phyloP scores from a whole-genome alignment of 306 rosid genomes.

The Begonia masoniana region DNA sequence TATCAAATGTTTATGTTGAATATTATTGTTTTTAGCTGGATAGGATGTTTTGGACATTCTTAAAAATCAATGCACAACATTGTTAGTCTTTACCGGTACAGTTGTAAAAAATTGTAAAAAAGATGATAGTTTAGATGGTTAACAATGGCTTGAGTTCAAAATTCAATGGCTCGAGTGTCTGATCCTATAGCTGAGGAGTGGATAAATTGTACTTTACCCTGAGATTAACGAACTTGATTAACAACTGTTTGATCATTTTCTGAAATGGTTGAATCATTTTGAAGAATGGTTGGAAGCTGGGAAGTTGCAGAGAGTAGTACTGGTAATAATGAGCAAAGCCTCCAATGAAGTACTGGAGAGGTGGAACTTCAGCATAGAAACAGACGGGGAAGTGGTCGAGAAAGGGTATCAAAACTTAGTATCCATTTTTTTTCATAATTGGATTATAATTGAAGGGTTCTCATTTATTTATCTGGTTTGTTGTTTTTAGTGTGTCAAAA shows the following conservation, averaged over 20 bases:
- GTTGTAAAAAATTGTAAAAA: too few relatives aligned
- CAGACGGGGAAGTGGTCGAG: slow-evolving; percentile 74
- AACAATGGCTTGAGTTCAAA: too few relatives aligned
- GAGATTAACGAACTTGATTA: not conserved
- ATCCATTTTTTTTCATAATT: not conserved
- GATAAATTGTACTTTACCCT: too few relatives aligned
- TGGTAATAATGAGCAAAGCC: slow-evolving; percentile 70
- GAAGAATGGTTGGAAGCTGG: slow-evolving; percentile 98
- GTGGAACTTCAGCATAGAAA: slow-evolving; percentile 98
- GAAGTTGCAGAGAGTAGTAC: slow-evolving; percentile 88
- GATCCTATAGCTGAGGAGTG: too few relatives aligned
- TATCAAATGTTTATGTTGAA: too few relatives aligned
- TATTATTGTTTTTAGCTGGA: too few relatives aligned
- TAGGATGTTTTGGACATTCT: too few relatives aligned
- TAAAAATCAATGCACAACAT: too few relatives aligned
- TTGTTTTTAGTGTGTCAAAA: slow-evolving; percentile 48
- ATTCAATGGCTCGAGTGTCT: too few relatives aligned
- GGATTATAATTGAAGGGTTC: too few relatives aligned
- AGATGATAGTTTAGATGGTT: too few relatives aligned
- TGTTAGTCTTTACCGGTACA: too few relatives aligned
- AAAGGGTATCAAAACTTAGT: slow-evolving; percentile 36
- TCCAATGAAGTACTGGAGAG: slow-evolving; percentile 84
- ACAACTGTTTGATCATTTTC: not conserved
- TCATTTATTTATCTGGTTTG: not conserved
- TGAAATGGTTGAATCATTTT: slow-evolving; percentile 15